phyloP scores from a whole-genome alignment of 257 asterid species.

The Solanum clarkiae region DNA sequence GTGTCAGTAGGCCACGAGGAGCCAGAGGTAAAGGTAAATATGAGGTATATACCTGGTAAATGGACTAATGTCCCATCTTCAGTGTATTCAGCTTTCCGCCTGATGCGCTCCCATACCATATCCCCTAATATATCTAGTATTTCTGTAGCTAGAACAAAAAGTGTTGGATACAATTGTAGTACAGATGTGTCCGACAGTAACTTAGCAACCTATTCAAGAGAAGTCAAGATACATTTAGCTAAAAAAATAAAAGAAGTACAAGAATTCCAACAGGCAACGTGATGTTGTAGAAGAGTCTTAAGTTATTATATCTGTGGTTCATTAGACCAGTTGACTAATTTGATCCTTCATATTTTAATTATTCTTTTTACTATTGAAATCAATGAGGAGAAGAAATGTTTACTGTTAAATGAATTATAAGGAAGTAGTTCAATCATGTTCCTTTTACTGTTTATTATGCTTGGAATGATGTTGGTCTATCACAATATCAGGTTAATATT shows the following conservation, averaged over 20 bases:
- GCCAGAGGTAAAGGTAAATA: background rate
- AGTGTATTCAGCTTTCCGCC: constrained; percentile 41
- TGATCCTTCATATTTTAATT: background rate
- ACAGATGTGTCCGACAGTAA: constrained; percentile 65
- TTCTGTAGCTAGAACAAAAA: constrained; percentile 74
- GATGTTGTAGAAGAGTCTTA: background rate
- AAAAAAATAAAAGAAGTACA: background rate
- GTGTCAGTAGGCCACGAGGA: background rate
- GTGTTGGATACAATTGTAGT: constrained; percentile 65
- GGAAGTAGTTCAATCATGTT: background rate
- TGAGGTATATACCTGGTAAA: constrained; percentile 43
- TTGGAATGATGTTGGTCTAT: background rate
- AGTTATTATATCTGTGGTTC: background rate
- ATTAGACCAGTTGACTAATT: background rate
- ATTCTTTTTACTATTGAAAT: background rate
- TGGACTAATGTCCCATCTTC: constrained; percentile 38
- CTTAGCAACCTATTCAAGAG: constrained; percentile 53
- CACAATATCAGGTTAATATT: background rate
- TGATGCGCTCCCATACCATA: constrained; percentile 74
- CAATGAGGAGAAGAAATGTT: background rate
- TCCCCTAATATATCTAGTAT: constrained; percentile 81
- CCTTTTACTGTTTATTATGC: background rate
- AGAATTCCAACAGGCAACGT: background rate
- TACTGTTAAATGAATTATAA: background rate
- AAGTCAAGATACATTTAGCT: constrained; percentile 8